Evolutionary conservation across 768 basidiomycete genomes (phyloP).

Genomic region (Suillus fuscotomentosus): DNA sequence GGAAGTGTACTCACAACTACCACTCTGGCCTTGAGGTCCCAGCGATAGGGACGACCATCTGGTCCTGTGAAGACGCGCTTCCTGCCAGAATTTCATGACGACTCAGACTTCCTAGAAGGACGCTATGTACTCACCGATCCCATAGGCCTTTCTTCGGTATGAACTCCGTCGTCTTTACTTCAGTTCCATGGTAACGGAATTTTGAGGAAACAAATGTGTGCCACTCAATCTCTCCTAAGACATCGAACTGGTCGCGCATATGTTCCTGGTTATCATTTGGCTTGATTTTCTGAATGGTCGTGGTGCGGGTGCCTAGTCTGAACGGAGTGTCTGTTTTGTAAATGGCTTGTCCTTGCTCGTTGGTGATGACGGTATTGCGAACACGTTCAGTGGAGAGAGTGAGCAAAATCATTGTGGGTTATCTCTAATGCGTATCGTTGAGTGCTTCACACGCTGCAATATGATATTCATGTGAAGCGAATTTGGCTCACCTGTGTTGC

Average conservation of each 20-base stretch:
- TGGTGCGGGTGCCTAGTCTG: constrained; percentile 12
- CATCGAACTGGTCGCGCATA: constrained; percentile 29
- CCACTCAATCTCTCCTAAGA: constrained; percentile 36
- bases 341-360: constrained; percentile 24
- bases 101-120: background rate
- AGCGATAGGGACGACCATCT: constrained; percentile 5
- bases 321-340: constrained; percentile 28
- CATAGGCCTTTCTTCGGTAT: constrained; percentile 22
- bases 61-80: constrained; percentile 3
- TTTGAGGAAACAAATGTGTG: constrained; percentile 26
- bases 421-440: too few relatives aligned
- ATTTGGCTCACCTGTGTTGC: too few relatives aligned
- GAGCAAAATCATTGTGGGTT: constrained; percentile 18
- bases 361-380: constrained; percentile 23
- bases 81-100: background rate
- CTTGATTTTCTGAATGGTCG: constrained; percentile 25
- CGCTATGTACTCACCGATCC: constrained; percentile 17
- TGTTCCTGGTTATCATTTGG: constrained; percentile 21
- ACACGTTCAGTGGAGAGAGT: constrained; percentile 20
- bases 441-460: too few relatives aligned
- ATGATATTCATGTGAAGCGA: background rate
- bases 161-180: constrained; percentile 24
- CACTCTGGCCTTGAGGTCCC: background rate
- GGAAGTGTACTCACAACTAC: background rate
- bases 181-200: constrained; percentile 28